Evolutionary conservation across 1,284 basidiomycete species (phyloP).

Genomic region (Omphalotus olearius): DNA sequence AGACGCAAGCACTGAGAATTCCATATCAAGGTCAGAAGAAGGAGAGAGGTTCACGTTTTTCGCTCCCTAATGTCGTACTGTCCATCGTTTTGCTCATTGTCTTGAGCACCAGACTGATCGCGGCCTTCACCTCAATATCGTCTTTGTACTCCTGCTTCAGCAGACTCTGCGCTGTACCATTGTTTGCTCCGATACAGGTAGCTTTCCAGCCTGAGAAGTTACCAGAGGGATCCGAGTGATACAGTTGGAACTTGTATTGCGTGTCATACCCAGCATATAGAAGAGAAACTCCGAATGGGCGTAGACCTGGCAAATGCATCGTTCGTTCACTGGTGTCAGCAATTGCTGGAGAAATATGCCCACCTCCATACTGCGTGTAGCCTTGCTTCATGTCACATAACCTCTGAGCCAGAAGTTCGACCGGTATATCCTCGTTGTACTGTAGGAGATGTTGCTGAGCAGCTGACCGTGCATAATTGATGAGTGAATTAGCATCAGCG

Average conservation of each 20-base stretch:
- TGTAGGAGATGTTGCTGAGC: slow-evolving; percentile 86
- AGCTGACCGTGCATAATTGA: slow-evolving; percentile 90
- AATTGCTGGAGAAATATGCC: slow-evolving; percentile 22
- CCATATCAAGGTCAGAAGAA: slow-evolving; percentile 4
- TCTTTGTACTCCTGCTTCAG: slow-evolving; percentile 99
- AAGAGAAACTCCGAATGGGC: slow-evolving; percentile 96
- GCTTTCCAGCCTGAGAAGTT: slow-evolving; percentile 99
- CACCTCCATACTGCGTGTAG: slow-evolving; percentile 96
- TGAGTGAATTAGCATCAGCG: slow-evolving; percentile 95
- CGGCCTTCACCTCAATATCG: slow-evolving; percentile 85
- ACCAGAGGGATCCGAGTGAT: slow-evolving; percentile 97
- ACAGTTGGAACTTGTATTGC: slow-evolving; percentile 95
- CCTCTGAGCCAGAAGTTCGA: slow-evolving; percentile 91
- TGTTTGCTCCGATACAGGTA: slow-evolving; percentile 96
- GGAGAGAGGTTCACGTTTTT: slow-evolving; percentile 74
- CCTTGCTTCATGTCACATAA: slow-evolving; percentile 98
- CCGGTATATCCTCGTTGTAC: slow-evolving; percentile 98
- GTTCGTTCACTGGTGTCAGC: neutral
- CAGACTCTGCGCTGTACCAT: slow-evolving; percentile 89
- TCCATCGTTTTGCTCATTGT: slow-evolving; percentile 99
- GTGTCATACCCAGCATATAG: slow-evolving; percentile 97
- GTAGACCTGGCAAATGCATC: slow-evolving; percentile 60
- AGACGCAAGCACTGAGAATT: neutral
- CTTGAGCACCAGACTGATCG: slow-evolving; percentile 87
- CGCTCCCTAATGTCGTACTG: slow-evolving; percentile 91